A percentile compares a stretch with the other conserved stretches of the same genome.
Evolutionary conservation across 2,329 filamentous ascomycete species (phyloP).

Genomic region (Fusarium metavorans): DNA sequence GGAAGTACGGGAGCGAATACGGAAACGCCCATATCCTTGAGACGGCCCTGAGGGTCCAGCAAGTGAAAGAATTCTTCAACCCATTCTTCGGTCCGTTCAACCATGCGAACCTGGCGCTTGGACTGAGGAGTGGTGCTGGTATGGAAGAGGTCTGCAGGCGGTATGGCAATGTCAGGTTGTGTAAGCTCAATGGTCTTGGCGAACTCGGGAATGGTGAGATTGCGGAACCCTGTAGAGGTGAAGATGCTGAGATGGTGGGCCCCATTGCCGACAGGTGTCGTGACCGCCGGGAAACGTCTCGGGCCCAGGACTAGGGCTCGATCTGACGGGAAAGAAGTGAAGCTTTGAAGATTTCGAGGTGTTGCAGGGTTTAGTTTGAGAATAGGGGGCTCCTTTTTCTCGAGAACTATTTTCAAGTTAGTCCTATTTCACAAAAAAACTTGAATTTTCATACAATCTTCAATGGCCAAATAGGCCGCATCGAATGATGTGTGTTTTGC

Average conservation of each 20-base stretch:
- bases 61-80: constrained; percentile 72
- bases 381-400: constrained; percentile 64
- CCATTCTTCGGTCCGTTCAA: constrained; percentile 87
- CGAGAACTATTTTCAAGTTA: constrained; percentile 61
- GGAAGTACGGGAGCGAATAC: constrained; percentile 79
- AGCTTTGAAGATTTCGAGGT: constrained; percentile 75
- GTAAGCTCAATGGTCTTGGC: constrained; percentile 72
- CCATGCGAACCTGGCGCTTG: constrained; percentile 86
- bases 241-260: constrained; percentile 79
- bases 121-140: constrained; percentile 65
- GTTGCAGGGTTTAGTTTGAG: constrained; percentile 55
- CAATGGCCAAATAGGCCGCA: constrained; percentile 84
- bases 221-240: constrained; percentile 87
- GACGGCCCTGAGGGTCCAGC: constrained; percentile 42
- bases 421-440: neutral
- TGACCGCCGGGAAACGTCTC: constrained; percentile 81
- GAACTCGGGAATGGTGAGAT: constrained; percentile 78
- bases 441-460: constrained; percentile 80
- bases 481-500: constrained; percentile 72
- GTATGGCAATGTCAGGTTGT: constrained; percentile 83
- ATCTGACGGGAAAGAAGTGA: constrained; percentile 77
- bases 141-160: constrained; percentile 76
- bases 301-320: constrained; percentile 79
- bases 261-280: constrained; percentile 77
- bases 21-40: constrained; percentile 49